Evolutionary conservation across 2,329 filamentous ascomycete genomes (phyloP), one percentile per base, ranked within the genome.

Genomic region (Sporothrix protearum): DNA sequence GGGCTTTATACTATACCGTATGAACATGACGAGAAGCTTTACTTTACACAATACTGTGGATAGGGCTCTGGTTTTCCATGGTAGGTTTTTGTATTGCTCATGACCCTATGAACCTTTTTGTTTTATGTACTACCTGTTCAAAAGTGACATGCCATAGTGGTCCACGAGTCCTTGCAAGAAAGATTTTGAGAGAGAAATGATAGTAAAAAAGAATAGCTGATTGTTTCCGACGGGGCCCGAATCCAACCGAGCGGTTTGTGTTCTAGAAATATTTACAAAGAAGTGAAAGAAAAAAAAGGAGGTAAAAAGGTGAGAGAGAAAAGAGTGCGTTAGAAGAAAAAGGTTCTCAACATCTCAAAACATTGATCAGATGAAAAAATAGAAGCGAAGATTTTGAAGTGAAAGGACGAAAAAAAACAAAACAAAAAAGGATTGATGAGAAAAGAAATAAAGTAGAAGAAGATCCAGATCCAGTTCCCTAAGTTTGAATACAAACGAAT

Each of bases 401-500:
- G 59, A 59, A 72, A 8, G n/a, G n/a, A 30, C 25, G 25, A 5
- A n/a, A 19, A 7, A 69, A 14, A 47, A 67, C 28, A 69, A 30
- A 61, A 47, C 25, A 36, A 51, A 61, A 25, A 22, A 39, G 12
- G 67, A 72, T n/a, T 45, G 63, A 39, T 42, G 49, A 70, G 42
- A 67, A 36, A 73, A 14, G 67, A 51, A 66, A 30, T 42, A 68
- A 68, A 66, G 42, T 59, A 22, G 67, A 49, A 59, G 57, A 63
- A 66, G 57, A 61, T 69, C 64, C 64, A 67, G 39, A 59, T 55
- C 61, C 28, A 55, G 45, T 70, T 70, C 67, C 64, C 68, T 61
- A 55, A 70, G 69, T 45, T 74, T 69, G 69, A 71, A 71, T 70
- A 71, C 61, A 73, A 73, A 57, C 53, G 73, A 74, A 74, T 72